These are phyloP conservation scores for Prunus mongolica DNA, from an alignment of 306 rosid species.

Conservation along the genomic window DNA sequence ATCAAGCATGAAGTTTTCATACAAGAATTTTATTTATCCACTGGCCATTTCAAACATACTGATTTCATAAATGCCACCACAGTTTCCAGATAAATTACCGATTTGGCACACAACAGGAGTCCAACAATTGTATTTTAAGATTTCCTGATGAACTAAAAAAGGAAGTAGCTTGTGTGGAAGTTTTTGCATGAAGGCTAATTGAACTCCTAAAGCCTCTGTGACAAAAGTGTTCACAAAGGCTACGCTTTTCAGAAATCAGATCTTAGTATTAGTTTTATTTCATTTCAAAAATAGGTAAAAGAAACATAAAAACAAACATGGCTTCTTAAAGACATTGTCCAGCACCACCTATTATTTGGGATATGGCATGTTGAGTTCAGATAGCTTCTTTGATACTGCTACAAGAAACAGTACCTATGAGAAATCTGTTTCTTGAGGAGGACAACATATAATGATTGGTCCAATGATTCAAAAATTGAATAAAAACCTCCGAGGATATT, in stretches of 20 bases:
- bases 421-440: neutral
- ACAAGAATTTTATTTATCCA: neutral
- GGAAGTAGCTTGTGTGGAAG: neutral
- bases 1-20: neutral
- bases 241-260: neutral
- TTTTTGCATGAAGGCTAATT: constrained; percentile 3
- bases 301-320: neutral
- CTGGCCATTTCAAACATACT: neutral
- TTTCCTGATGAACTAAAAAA: neutral
- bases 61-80: neutral
- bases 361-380: neutral
- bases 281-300: neutral
- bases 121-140: neutral
- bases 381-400: neutral
- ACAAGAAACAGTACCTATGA: neutral
- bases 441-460: neutral
- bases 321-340: neutral
- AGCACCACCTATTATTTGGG: neutral
- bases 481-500: neutral
- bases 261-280: neutral
- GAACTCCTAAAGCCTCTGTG: neutral
- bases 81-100: neutral
- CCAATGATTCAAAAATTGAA: neutral
- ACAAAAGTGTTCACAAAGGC: neutral
- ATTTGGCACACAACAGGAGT: neutral